Evolutionary conservation across 805 yeast species (phyloP).

Genomic region (Saturnispora ahearnii): DNA sequence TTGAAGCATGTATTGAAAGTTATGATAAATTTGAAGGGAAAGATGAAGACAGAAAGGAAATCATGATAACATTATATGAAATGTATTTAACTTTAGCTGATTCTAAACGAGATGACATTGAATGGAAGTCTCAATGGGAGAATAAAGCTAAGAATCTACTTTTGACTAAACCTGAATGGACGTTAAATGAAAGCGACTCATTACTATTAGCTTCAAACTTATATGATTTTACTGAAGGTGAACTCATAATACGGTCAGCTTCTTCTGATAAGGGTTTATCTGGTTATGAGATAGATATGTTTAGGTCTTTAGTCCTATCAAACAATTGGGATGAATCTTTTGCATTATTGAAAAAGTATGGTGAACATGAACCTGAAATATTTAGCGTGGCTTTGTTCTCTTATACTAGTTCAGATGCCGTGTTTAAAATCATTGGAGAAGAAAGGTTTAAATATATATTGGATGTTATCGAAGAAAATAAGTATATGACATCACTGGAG

Average conservation of each 20-base stretch:
- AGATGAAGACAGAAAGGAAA: slow-evolving; percentile 57
- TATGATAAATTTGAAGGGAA: slow-evolving; percentile 71
- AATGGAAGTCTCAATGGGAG: slow-evolving; percentile 47
- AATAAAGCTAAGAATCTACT: slow-evolving; percentile 51
- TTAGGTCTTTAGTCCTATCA: slow-evolving; percentile 53
- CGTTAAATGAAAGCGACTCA: slow-evolving; percentile 45
- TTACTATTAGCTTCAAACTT: slow-evolving; percentile 50
- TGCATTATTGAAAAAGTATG: slow-evolving; percentile 48
- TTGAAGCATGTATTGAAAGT: slow-evolving; percentile 82
- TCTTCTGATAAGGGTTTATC: not conserved
- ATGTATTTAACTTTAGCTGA: slow-evolving; percentile 51
- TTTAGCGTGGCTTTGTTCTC: slow-evolving; percentile 57
- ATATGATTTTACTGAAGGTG: slow-evolving; percentile 45
- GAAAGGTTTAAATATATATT: slow-evolving; percentile 42
- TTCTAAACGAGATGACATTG: slow-evolving; percentile 23
- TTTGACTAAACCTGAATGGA: slow-evolving; percentile 30
- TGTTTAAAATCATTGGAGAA: slow-evolving; percentile 45
- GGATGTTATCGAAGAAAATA: slow-evolving; percentile 39
- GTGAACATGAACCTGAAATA: slow-evolving; percentile 53
- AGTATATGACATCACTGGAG: slow-evolving; percentile 65
- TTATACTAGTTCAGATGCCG: slow-evolving; percentile 45
- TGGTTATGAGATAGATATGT: slow-evolving; percentile 47
- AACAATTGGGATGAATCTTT: slow-evolving; percentile 51
- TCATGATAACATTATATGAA: slow-evolving; percentile 73
- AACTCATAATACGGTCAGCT: slow-evolving; percentile 28